A percentile compares a stretch with the other conserved stretches of the same genome.
Conservation (phyloP, 495 filamentous ascomycete species). For the Rostrohypoxylon terebratum region DNA sequence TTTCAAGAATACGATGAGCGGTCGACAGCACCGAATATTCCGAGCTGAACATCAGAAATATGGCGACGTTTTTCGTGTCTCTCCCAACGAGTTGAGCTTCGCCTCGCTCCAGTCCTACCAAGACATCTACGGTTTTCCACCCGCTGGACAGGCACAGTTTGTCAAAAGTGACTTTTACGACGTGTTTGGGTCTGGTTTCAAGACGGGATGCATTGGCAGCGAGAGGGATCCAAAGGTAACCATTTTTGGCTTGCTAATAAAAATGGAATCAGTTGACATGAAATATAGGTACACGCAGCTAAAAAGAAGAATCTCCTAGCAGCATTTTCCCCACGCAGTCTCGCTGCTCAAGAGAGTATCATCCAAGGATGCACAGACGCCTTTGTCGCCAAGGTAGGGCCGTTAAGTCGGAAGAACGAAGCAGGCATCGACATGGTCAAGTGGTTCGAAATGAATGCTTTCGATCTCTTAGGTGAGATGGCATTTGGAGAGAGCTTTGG, state of each 20-base stretch:
- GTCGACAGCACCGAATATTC: slow-evolving; percentile 30
- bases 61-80: slow-evolving; percentile 57
- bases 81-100: slow-evolving; percentile 60
- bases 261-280: slow-evolving; percentile 3
- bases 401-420: not conserved
- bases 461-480: slow-evolving; percentile 54
- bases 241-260: slow-evolving; percentile 8
- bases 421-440: slow-evolving; percentile 33
- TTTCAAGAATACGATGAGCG: slow-evolving; percentile 27
- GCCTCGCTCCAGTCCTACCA: slow-evolving; percentile 53
- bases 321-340: slow-evolving; percentile 49
- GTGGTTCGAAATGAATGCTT: slow-evolving; percentile 44
- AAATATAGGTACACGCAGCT: slow-evolving; percentile 46
- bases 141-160: slow-evolving; percentile 39
- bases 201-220: slow-evolving; percentile 42
- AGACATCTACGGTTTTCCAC: slow-evolving; percentile 55
- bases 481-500: slow-evolving; percentile 51
- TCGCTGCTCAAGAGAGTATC: slow-evolving; percentile 59
- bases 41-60: slow-evolving; percentile 25
- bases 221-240: slow-evolving; percentile 42
- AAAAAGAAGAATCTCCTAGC: slow-evolving; percentile 48
- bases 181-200: slow-evolving; percentile 46
- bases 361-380: slow-evolving; percentile 52
- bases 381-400: slow-evolving; percentile 50
- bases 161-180: slow-evolving; percentile 50